Conservation (phyloP, 2,329 filamentous ascomycete species). For the Cadophora gregata region DNA sequence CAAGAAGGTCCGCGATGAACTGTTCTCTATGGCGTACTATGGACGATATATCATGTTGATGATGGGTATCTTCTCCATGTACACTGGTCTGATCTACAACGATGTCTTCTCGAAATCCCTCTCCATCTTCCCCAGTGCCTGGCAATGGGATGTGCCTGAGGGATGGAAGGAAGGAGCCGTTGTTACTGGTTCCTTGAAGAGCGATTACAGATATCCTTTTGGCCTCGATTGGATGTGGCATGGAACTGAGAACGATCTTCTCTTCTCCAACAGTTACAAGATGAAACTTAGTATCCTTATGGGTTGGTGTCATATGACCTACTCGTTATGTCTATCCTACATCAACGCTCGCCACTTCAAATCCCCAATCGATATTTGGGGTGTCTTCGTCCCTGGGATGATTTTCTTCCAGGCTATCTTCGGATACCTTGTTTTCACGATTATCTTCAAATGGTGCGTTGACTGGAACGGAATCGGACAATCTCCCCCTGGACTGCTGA, state of each 20-base stretch:
- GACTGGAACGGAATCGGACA: conserved; percentile 74
- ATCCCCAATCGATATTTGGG: conserved; percentile 93
- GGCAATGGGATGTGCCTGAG: conserved; percentile 71
- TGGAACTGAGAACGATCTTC: conserved; percentile 88
- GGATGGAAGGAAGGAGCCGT: conserved; percentile 69
- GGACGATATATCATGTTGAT: conserved; percentile 98
- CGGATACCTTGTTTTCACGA: conserved; percentile 91
- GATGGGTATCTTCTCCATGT: conserved; percentile 97
- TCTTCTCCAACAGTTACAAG: conserved; percentile 99
- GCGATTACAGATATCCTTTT: conserved; percentile 87
- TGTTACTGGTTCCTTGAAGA: conserved; percentile 70
- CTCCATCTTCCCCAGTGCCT: conserved; percentile 86
- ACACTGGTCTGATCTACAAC: conserved; percentile 97
- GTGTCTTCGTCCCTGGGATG: conserved; percentile 97
- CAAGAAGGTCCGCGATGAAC: conserved; percentile 89
- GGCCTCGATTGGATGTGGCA: conserved; percentile 98
- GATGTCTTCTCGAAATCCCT: conserved; percentile 95
- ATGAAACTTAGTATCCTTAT: conserved; percentile 99
- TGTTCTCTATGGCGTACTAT: conserved; percentile 99
- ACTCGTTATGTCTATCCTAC: conserved; percentile 90
- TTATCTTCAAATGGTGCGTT: conserved; percentile 96
- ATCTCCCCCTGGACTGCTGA: conserved; percentile 85
- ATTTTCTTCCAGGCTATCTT: conserved; percentile 99
- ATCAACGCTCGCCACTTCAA: conserved; percentile 96
- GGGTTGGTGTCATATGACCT: conserved; percentile 99